Evolutionary conservation across 345 rosid genomes (phyloP).

Genomic region (Salix suchowensis): DNA sequence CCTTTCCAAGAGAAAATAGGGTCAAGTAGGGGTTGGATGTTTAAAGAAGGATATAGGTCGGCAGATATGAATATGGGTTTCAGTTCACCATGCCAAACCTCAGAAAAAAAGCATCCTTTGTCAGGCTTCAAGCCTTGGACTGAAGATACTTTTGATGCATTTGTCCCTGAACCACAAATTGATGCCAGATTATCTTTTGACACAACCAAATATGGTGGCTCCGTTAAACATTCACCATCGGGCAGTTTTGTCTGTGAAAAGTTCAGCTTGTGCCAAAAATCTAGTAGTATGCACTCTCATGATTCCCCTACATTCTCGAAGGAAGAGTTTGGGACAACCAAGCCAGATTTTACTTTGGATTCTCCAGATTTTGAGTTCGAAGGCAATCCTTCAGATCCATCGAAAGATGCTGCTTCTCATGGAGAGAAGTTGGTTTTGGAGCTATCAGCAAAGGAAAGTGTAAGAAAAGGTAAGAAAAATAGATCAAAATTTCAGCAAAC

Average conservation of each 20-base stretch:
- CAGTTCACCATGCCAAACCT: slow-evolving; percentile 19
- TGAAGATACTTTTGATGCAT: slow-evolving; percentile 20
- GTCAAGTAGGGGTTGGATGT: slow-evolving; percentile 20
- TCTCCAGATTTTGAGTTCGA: slow-evolving; percentile 11
- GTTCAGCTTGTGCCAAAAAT: slow-evolving; percentile 17
- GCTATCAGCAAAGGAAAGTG: slow-evolving; percentile 33
- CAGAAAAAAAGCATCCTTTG: slow-evolving; percentile 21
- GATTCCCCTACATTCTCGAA: slow-evolving; percentile 30
- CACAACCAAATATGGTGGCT: slow-evolving; percentile 9
- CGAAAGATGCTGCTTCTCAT: slow-evolving; percentile 28
- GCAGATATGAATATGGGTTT: slow-evolving; percentile 27
- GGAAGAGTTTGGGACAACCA: slow-evolving; percentile 25
- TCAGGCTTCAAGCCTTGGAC: slow-evolving; percentile 15
- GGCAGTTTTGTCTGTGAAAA: slow-evolving; percentile 19
- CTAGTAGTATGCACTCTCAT: slow-evolving; percentile 8
- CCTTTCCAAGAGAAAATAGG: slow-evolving; percentile 26
- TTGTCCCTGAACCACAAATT: slow-evolving; percentile 16
- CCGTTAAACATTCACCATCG: slow-evolving; percentile 17
- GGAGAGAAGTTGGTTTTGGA: slow-evolving; percentile 28
- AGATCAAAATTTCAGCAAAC: slow-evolving; percentile 20
- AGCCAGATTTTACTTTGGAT: slow-evolving; percentile 26
- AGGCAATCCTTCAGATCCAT: slow-evolving; percentile 21
- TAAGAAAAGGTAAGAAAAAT: slow-evolving; percentile 20
- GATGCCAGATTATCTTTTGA: slow-evolving; percentile 13
- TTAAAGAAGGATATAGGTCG: slow-evolving; percentile 34